Evolutionary conservation across 108 stramenopile genomes (phyloP).

Genomic region (Schizochytrium sp.): DNA sequence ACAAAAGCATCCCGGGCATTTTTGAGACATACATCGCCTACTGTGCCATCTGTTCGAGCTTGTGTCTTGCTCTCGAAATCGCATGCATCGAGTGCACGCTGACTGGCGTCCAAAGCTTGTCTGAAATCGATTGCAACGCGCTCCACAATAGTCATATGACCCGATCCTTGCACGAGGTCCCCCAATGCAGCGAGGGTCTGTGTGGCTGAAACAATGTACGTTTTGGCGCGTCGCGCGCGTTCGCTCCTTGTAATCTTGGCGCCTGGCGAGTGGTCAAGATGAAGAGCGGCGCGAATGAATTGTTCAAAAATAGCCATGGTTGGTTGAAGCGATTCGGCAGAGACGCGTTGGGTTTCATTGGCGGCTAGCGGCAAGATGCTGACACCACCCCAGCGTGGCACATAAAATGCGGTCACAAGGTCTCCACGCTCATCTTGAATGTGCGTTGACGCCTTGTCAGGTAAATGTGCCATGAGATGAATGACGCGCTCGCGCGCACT

Average conservation of each 20-base stretch:
- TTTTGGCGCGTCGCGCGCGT: neutral
- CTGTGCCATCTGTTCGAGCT: neutral
- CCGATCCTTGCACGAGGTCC: neutral
- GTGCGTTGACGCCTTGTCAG: neutral
- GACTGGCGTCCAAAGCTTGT: neutral
- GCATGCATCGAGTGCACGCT: neutral
- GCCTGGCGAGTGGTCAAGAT: neutral
- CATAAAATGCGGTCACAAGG: neutral
- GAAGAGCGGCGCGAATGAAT: neutral
- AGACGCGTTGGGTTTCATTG: neutral
- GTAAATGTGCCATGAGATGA: neutral
- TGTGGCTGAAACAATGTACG: neutral
- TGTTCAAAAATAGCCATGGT: neutral
- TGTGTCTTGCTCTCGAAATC: neutral
- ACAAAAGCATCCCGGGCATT: neutral
- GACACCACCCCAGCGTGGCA: neutral
- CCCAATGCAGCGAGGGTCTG: neutral
- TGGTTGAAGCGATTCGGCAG: neutral
- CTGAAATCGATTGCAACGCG: neutral
- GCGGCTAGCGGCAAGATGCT: neutral
- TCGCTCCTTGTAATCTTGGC: neutral
- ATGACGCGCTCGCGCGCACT: neutral
- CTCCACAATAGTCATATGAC: neutral
- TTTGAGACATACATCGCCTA: neutral
- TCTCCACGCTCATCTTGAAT: neutral